Conservation (phyloP, 495 filamentous ascomycete genomes). For the Annulohypoxylon nitens region DNA sequence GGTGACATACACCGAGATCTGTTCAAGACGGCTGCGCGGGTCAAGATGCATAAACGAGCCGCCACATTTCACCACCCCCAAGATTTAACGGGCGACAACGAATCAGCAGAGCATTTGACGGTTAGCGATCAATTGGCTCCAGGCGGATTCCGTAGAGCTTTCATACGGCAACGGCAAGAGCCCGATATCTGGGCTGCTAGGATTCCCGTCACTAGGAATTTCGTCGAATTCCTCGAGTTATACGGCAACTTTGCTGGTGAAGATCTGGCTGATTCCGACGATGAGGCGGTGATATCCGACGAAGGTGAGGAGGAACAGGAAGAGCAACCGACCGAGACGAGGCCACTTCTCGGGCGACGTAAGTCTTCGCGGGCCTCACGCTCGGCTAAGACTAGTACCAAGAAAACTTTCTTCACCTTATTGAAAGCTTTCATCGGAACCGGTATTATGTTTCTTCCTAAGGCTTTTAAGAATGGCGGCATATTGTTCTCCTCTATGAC, state of each 20-base stretch:
- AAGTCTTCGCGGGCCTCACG: constrained; percentile 58
- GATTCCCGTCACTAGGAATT: constrained; percentile 70
- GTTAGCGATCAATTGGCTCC: constrained; percentile 67
- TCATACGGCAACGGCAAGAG: constrained; percentile 64
- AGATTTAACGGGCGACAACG: constrained; percentile 45
- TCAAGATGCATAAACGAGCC: constrained; percentile 63
- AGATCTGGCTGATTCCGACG: constrained; percentile 74
- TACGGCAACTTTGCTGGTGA: constrained; percentile 81
- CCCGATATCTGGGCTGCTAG: constrained; percentile 56
- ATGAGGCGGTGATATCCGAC: constrained; percentile 64
- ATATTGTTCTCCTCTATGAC: constrained; percentile 74
- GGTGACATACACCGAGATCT: constrained; percentile 77
- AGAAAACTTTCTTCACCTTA: constrained; percentile 76
- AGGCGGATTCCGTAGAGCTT: constrained; percentile 72
- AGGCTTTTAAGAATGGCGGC: constrained; percentile 75
- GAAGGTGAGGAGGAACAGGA: constrained; percentile 61
- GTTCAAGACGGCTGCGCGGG: constrained; percentile 71
- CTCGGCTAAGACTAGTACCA: constrained; percentile 68
- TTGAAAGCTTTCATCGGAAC: constrained; percentile 76
- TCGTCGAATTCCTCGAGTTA: constrained; percentile 76
- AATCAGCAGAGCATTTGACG: constrained; percentile 52
- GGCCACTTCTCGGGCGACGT: constrained; percentile 67
- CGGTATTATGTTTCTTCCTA: constrained; percentile 77
- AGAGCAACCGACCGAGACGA: constrained; percentile 53
- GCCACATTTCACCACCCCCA: constrained; percentile 68